Conservation (phyloP, 1,284 basidiomycete species). For the Puccinia hordei region DNA sequence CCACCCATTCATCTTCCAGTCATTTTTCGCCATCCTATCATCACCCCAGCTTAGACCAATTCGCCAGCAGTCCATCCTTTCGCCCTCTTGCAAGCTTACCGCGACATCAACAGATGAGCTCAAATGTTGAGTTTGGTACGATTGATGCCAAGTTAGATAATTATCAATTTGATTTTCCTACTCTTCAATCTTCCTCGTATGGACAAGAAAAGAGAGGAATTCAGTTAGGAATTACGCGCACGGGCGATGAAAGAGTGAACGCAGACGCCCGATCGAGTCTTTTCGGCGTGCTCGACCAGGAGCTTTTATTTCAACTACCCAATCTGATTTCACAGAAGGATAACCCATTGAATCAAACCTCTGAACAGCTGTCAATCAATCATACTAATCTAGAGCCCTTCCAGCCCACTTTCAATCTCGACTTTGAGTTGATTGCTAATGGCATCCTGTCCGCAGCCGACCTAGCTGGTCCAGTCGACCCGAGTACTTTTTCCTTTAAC, state of each 20-base stretch:
- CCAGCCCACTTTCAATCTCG: slow-evolving; percentile 7
- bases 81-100: slow-evolving; percentile 1
- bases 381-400: background rate
- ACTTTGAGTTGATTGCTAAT: background rate
- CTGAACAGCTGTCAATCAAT: background rate
- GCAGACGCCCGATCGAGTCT: too few species aligned
- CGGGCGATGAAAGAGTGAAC: background rate
- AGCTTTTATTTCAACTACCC: background rate
- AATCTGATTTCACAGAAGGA: background rate
- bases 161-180: slow-evolving; percentile 8
- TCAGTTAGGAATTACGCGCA: background rate
- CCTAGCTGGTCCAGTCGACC: background rate
- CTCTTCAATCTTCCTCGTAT: slow-evolving; percentile 1
- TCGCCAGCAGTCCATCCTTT: background rate
- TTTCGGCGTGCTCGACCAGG: background rate
- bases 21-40: background rate
- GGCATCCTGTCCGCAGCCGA: background rate
- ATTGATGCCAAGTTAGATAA: slow-evolving; percentile 8
- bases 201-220: background rate
- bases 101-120: background rate
- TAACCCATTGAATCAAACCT: background rate
- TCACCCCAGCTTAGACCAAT: background rate
- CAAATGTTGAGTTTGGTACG: slow-evolving; percentile 10
- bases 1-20: slow-evolving; percentile 18
- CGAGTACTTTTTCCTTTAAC: background rate